phyloP scores from a whole-genome alignment of 164 flowering plant species.

The Annona cherimola region DNA sequence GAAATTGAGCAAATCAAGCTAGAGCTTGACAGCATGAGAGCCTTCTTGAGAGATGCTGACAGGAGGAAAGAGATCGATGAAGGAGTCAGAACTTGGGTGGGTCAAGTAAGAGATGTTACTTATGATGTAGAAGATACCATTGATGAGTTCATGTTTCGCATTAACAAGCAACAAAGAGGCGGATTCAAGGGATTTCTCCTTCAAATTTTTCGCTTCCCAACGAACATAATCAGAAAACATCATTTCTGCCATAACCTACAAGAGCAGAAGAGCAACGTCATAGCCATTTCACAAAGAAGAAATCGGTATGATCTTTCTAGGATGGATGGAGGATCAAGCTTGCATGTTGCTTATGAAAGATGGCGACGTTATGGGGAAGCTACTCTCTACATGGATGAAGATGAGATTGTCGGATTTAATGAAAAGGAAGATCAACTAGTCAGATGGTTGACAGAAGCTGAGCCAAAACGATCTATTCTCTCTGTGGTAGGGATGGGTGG shows the following conservation, averaged over 20 bases:
- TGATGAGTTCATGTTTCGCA: slow-evolving; percentile 2
- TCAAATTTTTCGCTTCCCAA: not conserved
- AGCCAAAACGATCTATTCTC: slow-evolving; percentile 18
- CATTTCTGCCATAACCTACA: not conserved
- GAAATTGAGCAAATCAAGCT: not conserved
- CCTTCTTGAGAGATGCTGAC: slow-evolving; percentile 2
- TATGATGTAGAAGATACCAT: slow-evolving; percentile 1
- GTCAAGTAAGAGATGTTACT: not conserved
- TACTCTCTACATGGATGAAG: slow-evolving; percentile 16
- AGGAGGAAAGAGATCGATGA: not conserved
- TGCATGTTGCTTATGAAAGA: not conserved
- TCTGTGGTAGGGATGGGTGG: slow-evolving; percentile 59
- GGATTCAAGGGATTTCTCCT: not conserved
- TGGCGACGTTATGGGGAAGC: not conserved
- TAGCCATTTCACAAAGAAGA: not conserved
- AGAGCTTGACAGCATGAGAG: slow-evolving; percentile 26
- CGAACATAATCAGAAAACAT: not conserved
- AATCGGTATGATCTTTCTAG: not conserved
- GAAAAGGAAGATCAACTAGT: slow-evolving; percentile 16
- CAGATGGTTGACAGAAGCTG: slow-evolving; percentile 29
- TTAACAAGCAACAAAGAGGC: not conserved
- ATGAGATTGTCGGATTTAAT: slow-evolving; percentile 31
- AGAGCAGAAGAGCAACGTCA: not conserved
- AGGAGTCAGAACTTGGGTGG: not conserved
- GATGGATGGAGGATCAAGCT: slow-evolving; percentile 1